Base-by-base conservation (phyloP, 2,329 filamentous ascomycete genomes). In the Neurospora sp. region DNA sequence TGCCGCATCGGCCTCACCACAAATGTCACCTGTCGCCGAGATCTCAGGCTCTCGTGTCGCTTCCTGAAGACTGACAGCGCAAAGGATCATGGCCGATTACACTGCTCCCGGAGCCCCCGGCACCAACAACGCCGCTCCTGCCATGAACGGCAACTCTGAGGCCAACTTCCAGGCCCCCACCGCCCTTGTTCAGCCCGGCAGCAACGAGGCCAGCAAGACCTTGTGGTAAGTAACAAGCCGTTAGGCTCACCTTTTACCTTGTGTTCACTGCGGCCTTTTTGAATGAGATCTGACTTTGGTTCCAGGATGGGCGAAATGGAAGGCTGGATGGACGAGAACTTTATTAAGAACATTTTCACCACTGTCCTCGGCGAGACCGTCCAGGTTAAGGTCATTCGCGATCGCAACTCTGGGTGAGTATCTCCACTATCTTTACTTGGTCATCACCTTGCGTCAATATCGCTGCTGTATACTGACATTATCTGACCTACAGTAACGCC, bases 321-420 rank as follows among this genome's bases (percentile, higher is more conserved):
- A 82, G 92, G 93, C 37, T 99, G 96, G 96, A 98, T 99, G 83
- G 96, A 99, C 77, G 96, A 99, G 84, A 96, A 95, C 82, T 99
- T 98, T 81, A 92, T 99, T 78, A 94, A 96, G 82, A 96, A 92
- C 76, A 89, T 98, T 66, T 98, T 93, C 87, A 79, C 84, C 73
- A 97, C 93, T 78, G 89, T 94, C 77, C 92, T 97, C 83, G 93
- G 92, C 75, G 96, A 98, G 82, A 89, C 89, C 73, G 96, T 99
- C 77, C 97, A 97, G 77, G 96, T 99, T 76, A 99, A 99, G 88
- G 97, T 99, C 87, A 99, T 99, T 77, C 92, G 96, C 74, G 96
- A 99, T 84, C 97, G 97, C 83, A 97, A 97, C 82, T 97, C 95
- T 79, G 96, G 95, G 93, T 97, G 81, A 69, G 84, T 76, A n/a